A percentile compares a stretch with the other conserved stretches of the same genome.
Conservation (phyloP, 352 stramenopile species). For the Thraustochytrium sp. region DNA sequence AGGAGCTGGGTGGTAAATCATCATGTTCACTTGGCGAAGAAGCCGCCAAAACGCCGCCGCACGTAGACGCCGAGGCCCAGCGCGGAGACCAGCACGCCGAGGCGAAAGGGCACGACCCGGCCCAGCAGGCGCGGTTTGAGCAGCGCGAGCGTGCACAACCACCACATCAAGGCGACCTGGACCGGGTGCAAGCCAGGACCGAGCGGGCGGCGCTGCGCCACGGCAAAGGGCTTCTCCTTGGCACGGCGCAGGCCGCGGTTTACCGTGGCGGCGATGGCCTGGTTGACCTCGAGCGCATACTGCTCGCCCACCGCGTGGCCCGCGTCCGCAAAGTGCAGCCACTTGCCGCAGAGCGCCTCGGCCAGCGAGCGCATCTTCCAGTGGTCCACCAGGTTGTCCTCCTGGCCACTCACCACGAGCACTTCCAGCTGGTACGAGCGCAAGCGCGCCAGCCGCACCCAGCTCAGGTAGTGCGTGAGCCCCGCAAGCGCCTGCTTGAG, state of each 20-base stretch:
- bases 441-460: background rate
- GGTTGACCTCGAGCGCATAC: slow-evolving; percentile 1
- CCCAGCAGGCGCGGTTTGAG: background rate
- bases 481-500: background rate
- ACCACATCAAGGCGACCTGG: background rate
- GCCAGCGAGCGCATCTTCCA: slow-evolving; percentile 26
- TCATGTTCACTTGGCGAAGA: background rate
- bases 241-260: background rate
- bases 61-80: background rate
- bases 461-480: slow-evolving; percentile 36
- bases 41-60: background rate
- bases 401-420: slow-evolving; percentile 30
- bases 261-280: background rate
- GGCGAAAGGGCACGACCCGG: background rate
- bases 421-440: slow-evolving; percentile 3
- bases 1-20: too few species aligned
- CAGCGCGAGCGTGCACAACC: background rate
- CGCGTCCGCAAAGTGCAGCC: slow-evolving; percentile 39
- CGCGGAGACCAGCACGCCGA: background rate
- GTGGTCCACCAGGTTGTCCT: slow-evolving; percentile 26
- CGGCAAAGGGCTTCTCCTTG: background rate
- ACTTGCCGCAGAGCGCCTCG: slow-evolving; percentile 20
- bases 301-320: slow-evolving; percentile 36
- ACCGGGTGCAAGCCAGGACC: background rate
- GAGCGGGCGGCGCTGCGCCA: background rate